Evolutionary conservation across 2,329 filamentous ascomycete genomes (phyloP).

Genomic region (Fusarium drepaniforme): DNA sequence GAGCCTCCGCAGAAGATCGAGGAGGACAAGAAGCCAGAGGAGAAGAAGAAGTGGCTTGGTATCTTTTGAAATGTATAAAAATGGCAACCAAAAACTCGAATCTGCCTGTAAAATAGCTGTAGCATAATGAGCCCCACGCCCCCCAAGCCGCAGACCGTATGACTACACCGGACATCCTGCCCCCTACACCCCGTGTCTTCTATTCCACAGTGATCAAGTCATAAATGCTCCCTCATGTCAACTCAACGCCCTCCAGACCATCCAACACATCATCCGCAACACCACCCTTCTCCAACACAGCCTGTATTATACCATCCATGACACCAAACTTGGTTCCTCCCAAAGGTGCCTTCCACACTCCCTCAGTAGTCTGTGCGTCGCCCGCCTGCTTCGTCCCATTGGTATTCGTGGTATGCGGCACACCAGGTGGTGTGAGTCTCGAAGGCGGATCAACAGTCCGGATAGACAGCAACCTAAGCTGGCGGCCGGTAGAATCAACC

Average conservation of each 20-base stretch:
- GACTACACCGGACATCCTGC: conserved; percentile 33
- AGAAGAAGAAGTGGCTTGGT: conserved; percentile 84
- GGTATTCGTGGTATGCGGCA: conserved; percentile 72
- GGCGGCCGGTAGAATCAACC: conserved; percentile 54
- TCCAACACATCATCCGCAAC: conserved; percentile 89
- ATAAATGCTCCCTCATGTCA: conserved; percentile 58
- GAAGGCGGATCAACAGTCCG: conserved; percentile 82
- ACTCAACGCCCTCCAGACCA: conserved; percentile 81
- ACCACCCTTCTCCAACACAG: conserved; percentile 81
- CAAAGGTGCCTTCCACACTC: conserved; percentile 87
- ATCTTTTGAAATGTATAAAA: conserved; percentile 71
- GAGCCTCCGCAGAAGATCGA: conserved; percentile 48
- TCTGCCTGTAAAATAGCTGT: conserved; percentile 36
- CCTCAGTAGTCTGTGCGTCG: conserved; percentile 71
- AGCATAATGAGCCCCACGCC: conserved; percentile 25
- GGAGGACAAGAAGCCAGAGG: conserved; percentile 45
- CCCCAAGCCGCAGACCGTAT: conserved; percentile 31
- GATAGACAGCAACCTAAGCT: conserved; percentile 74
- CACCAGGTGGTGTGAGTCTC: conserved; percentile 77
- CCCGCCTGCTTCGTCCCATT: conserved; percentile 46
- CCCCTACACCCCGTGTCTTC: conserved; percentile 9
- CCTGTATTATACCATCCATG: conserved; percentile 80
- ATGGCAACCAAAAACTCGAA: conserved; percentile 11
- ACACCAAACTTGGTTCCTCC: conserved; percentile 85
- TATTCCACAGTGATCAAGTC: conserved; percentile 3